Evolutionary conservation across 805 yeast species (phyloP).

Genomic region (Lipomyces chichibuensis): DNA sequence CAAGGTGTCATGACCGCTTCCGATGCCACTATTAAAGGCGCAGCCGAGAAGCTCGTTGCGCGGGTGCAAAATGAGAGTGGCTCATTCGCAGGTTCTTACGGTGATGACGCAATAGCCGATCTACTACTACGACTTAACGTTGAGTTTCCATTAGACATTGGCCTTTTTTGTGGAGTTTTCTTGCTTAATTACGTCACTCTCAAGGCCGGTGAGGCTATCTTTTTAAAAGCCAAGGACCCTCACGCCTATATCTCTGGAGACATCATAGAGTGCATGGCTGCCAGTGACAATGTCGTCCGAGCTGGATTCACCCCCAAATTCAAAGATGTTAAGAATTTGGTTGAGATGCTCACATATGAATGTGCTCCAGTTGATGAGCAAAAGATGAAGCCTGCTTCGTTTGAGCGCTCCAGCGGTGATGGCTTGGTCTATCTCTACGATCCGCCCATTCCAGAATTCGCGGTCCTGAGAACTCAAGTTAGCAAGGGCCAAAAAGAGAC

Average conservation of each 20-base stretch:
- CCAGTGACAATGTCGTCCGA: conserved; percentile 96
- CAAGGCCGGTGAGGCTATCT: conserved; percentile 92
- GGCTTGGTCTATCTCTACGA: conserved; percentile 60
- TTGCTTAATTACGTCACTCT: conserved; percentile 85
- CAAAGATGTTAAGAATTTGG: conserved; percentile 90
- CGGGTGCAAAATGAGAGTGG: conserved; percentile 65
- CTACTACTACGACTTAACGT: conserved; percentile 74
- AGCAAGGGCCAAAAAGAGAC: conserved; percentile 54
- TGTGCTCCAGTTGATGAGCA: conserved; percentile 91
- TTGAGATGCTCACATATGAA: conserved; percentile 85
- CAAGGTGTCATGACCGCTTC: conserved; percentile 80
- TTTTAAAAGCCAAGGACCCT: conserved; percentile 94
- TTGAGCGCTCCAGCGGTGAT: conserved; percentile 47
- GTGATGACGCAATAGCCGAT: conserved; percentile 60
- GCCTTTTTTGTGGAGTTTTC: conserved; percentile 93
- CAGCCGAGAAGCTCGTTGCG: conserved; percentile 66
- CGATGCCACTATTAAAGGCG: conserved; percentile 57
- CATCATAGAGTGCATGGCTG: conserved; percentile 99
- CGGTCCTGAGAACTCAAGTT: conserved; percentile 83
- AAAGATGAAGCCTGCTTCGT: conserved; percentile 72
- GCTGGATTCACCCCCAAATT: conserved; percentile 99
- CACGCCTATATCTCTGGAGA: conserved; percentile 98
- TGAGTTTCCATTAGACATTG: conserved; percentile 93
- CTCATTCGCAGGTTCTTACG: conserved; percentile 54
- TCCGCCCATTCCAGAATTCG: conserved; percentile 96